These are phyloP conservation scores for Monsonia emarginata DNA, from an alignment of 441 rosid genomes.

Conservation along the genomic window DNA sequence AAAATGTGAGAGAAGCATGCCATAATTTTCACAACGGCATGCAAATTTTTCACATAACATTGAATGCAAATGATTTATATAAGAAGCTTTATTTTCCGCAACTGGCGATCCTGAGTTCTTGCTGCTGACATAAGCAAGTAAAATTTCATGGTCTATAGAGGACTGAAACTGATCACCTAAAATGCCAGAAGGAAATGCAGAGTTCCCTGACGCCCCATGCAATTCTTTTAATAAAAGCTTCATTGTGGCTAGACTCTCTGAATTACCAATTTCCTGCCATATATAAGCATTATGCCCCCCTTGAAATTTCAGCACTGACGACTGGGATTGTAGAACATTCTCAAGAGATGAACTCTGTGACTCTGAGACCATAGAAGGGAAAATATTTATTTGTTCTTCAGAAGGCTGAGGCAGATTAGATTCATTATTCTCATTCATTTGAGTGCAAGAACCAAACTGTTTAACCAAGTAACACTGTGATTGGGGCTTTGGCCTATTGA, in stretches of 20 bases:
- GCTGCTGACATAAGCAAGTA: conserved; percentile 23
- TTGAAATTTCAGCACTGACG: conserved; percentile 10
- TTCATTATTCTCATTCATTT: background rate
- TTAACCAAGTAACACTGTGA: background rate
- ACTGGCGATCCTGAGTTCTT: conserved; percentile 15
- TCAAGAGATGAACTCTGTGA: conserved; percentile 9
- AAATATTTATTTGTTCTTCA: background rate
- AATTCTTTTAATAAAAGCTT: conserved; percentile 15
- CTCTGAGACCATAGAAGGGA: background rate
- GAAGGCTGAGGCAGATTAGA: background rate
- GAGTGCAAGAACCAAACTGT: background rate
- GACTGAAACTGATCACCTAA: background rate
- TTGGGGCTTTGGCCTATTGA: background rate
- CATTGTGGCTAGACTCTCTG: too few species aligned
- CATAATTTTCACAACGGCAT: conserved; percentile 23
- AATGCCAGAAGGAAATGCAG: conserved; percentile 2
- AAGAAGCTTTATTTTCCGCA: conserved; percentile 21
- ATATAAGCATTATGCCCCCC: too few species aligned
- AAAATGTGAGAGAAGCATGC: conserved; percentile 23
- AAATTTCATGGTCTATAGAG: conserved; percentile 17
- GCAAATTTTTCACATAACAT: conserved; percentile 16
- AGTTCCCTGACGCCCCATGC: conserved; percentile 13
- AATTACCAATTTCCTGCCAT: too few species aligned
- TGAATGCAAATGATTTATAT: conserved; percentile 26
- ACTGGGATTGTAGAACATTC: conserved; percentile 13